A percentile compares a stretch with the other conserved stretches of the same genome.
phyloP scores from a whole-genome alignment of 2,329 filamentous ascomycete genomes.

The Alternaria consortialis region DNA sequence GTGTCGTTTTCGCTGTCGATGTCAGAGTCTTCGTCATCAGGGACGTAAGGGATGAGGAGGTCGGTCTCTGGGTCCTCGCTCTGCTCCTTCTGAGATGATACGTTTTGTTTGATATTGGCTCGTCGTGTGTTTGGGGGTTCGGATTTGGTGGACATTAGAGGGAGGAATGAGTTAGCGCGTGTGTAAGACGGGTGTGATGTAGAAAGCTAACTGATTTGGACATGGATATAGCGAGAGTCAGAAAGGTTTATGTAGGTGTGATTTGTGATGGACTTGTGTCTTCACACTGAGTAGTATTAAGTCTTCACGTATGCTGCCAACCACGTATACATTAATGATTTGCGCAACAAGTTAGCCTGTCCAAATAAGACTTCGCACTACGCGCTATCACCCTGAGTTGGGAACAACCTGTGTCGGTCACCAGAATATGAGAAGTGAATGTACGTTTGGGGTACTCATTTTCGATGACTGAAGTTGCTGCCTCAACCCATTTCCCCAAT shows the following conservation, averaged over 20 bases:
- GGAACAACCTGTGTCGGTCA: too few relatives aligned
- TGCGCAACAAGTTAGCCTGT: too few relatives aligned
- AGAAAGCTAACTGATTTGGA: neutral
- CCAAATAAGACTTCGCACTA: too few relatives aligned
- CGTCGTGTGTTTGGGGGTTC: neutral
- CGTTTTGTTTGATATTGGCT: neutral
- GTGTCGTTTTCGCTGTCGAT: neutral
- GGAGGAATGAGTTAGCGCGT: neutral
- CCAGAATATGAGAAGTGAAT: too few relatives aligned
- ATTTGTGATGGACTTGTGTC: neutral
- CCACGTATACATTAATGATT: too few relatives aligned
- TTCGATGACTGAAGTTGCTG: too few relatives aligned
- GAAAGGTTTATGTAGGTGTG: neutral
- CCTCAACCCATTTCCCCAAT: too few relatives aligned
- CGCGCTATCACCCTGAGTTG: too few relatives aligned
- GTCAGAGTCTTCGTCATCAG: neutral
- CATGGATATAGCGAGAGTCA: neutral
- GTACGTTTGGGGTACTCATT: too few relatives aligned
- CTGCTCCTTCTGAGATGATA: neutral
- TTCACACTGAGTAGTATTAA: neutral
- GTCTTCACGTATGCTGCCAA: too few relatives aligned
- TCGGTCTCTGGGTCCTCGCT: neutral
- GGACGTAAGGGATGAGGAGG: neutral
- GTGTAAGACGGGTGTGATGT: neutral
- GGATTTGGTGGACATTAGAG: neutral